phyloP scores from a whole-genome alignment of 169 alveolate genomes.

The Cryptosporidium tyzzeri region DNA sequence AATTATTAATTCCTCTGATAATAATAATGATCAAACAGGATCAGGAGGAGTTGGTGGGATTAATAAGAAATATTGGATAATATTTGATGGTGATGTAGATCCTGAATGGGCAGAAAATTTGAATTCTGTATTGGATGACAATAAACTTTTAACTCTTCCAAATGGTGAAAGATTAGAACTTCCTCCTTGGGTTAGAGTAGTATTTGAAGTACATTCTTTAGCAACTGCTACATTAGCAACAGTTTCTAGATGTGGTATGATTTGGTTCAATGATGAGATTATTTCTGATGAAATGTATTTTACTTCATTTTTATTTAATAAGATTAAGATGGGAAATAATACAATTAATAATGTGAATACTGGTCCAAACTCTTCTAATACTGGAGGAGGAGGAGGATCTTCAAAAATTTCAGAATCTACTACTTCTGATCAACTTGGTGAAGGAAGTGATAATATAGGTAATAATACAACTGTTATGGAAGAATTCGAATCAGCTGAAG shows the following conservation, averaged over 20 bases:
- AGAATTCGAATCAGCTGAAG: not conserved
- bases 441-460: not conserved
- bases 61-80: slow-evolving; percentile 94
- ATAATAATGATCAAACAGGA: too few species aligned
- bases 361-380: not conserved
- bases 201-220: slow-evolving; percentile 94
- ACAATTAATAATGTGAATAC: not conserved
- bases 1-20: slow-evolving; percentile 80
- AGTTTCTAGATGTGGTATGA: slow-evolving; percentile 98
- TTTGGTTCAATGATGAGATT: slow-evolving; percentile 95
- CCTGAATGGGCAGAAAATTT: slow-evolving; percentile 99
- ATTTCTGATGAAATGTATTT: slow-evolving; percentile 89
- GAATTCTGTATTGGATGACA: slow-evolving; percentile 98
- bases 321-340: slow-evolving; percentile 6
- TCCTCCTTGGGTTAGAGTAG: slow-evolving; percentile 81
- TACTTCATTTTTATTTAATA: slow-evolving; percentile 83
- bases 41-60: slow-evolving; percentile 47
- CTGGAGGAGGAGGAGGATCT: not conserved
- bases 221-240: slow-evolving; percentile 98
- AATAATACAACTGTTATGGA: not conserved
- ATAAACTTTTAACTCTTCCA: slow-evolving; percentile 95
- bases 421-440: not conserved
- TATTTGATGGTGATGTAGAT: slow-evolving; percentile 99
- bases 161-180: slow-evolving; percentile 97
- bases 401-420: not conserved